Percentiles rank a stretch among this genome's conserved stretches.
These are phyloP conservation scores for Penicillium sp. DNA, from an alignment of 2,329 filamentous ascomycete species.

Conservation along the genomic window DNA sequence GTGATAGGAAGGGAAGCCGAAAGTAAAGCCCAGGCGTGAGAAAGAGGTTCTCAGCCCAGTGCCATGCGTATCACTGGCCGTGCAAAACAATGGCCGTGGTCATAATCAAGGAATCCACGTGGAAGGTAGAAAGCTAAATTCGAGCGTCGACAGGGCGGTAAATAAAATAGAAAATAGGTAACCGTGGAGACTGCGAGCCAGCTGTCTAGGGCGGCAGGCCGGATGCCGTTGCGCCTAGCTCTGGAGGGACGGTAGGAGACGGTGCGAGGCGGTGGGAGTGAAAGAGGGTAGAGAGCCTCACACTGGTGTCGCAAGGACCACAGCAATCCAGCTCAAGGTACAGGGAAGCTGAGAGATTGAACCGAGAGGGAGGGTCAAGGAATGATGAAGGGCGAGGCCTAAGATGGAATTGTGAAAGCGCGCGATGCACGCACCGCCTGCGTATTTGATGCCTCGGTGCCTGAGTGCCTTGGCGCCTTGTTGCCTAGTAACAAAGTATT, in stretches of 20 bases:
- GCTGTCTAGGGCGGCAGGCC: constrained; percentile 1
- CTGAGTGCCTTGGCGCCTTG: no score
- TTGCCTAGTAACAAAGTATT: no score
- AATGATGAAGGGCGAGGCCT: constrained; percentile 6
- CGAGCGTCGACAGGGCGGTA: neutral
- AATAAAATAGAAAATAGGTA: neutral
- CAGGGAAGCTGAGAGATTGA: constrained; percentile 1
- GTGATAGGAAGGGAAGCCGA: constrained; percentile 26
- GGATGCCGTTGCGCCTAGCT: constrained; percentile 1
- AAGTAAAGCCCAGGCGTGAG: constrained; percentile 14
- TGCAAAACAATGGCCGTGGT: constrained; percentile 15
- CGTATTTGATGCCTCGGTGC: constrained; percentile 16
- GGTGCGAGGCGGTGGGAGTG: neutral
- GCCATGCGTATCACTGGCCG: constrained; percentile 28
- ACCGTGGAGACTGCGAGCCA: neutral
- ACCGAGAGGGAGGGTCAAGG: neutral
- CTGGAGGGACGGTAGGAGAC: neutral
- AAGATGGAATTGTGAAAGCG: constrained; percentile 16
- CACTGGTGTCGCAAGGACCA: neutral
- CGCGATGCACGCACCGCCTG: constrained; percentile 16
- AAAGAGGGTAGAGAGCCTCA: neutral
- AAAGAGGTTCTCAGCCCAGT: constrained; percentile 19
- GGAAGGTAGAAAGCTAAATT: constrained; percentile 5
- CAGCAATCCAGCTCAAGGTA: neutral
- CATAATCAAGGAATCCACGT: constrained; percentile 22